Base-by-base conservation (phyloP, 306 rosid species). In the Cucurbita pepo region DNA sequence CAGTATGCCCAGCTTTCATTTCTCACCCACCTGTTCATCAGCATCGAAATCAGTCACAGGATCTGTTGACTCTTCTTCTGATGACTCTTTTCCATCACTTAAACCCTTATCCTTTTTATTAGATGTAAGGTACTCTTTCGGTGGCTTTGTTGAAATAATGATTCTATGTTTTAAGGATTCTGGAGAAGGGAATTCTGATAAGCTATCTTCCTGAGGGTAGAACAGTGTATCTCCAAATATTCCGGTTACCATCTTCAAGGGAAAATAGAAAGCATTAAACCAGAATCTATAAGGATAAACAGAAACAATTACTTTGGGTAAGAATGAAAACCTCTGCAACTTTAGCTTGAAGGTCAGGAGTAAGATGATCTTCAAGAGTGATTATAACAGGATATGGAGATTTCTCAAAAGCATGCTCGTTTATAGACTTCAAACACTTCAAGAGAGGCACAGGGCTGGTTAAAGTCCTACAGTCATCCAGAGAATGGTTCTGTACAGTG, bases 311-410 rank as follows among this genome's bases (percentile, higher is more conserved):
- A 22, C 13, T 40, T 40, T 37, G 58, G 63, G 36, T 36, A 69
- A 22, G 43, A 44, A 56, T 50, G 53, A 13, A 56, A 70, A 87
- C 97, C 90, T 85, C 95, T 14, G 96, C 96, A 81, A 83, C 97
- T 87, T 82, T 90, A 77, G 91, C 94, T 82, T 91, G 94, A 77
- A 90, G 97, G 47, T 71, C 82, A 25, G 87, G 77, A 0, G 96
- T 81, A 78, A 93, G 98, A 77, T 93, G 98, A 65, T 88, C 98
- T 80, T 93, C 98, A 51, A 93, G 77, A 60, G 98, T 93, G 43
- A 93, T 88, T 44, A 93, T 82, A 75, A 93, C 84, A 0, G 98
- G 98, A 79, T 90, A 93, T 5, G 83, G 82, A 74, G 98, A 90
- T 62, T 76, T 83, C 70, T 74, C 89, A 85, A 93, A 93, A 57